Base-by-base conservation (phyloP, 345 rosid species). In the Camelina sativa region DNA sequence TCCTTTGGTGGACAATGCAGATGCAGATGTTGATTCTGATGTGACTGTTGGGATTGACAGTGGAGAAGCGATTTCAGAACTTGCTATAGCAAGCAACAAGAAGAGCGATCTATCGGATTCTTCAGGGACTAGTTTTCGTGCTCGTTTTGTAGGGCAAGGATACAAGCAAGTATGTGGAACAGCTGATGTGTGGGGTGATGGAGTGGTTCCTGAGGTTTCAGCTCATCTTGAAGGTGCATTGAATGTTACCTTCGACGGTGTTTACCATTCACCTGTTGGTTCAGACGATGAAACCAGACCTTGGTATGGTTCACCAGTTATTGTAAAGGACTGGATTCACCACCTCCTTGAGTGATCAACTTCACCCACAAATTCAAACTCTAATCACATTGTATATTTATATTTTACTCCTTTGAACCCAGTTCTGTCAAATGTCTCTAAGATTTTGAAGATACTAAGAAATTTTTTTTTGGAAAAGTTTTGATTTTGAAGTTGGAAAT, bases 161-260 rank as follows among this genome's bases (percentile, higher is more conserved):
- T 94, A 91, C 85, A 94, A 89, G 82, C 98, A 94, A 91, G 93
- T 91, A 35, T 91, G 95, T 16, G 97, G 97, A 72, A 76, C 77
- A 80, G 97, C 97, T 71, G 89, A 91, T 68, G 98, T 87, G 13
- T 91, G 96, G 98, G 98, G 98, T 11, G 98, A 91, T 71, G 98
- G 98, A 50, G 95, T 94, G 7, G 98, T 94, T 50, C 98, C 95
- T 2, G 97, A 89, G 81, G 85, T 68, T 65, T 87, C 97, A 16
- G 97, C 97, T 4, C 90, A 94, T 78, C 78, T 91, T 41, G 89
- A 88, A 6, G 97, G 97, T 19, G 96, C 97, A 9, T 84, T 88
- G 2, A 91, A 94, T 67, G 64, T 91, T 51, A 90, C 87, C 84
- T 79, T 91, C 56, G 88, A 90, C 12, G 92, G 93, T 54, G 91